Evolutionary conservation across 2,329 filamentous ascomycete genomes (phyloP), one percentile per base, ranked within the genome.

Genomic region (Trichoderma sp.): DNA sequence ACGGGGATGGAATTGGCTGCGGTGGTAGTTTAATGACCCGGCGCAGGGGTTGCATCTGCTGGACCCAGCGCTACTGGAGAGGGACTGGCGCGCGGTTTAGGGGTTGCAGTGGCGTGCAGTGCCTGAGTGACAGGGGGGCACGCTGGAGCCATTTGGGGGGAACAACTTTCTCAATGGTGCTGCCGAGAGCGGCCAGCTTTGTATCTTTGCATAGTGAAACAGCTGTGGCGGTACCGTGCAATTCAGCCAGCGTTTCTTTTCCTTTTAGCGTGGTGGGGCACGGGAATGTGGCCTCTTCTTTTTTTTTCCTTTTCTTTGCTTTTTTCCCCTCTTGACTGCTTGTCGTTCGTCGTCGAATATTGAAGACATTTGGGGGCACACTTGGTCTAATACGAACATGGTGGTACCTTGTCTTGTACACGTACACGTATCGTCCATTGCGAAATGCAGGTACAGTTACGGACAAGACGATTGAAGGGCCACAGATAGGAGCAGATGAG

Each of bases 21-120:
- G 77, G 74, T 78, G 76, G 77, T 79, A 80, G 79, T 80, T 80
- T 80, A 80, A 80, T 80, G 79, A 80, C 77, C 67, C 51, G 68
- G 53, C 57, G 64, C 71, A 72, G 71, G 71, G 71, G 71, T 64
- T 69, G 64, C 60, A 64, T 39, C 39, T 58, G 63, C 60, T 57
- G 62, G 43, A 24, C 43, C 57, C 14, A 32, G 26, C 56, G 36
- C 66, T 61, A 69, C 57, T 18, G 26, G 28, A 61, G 26, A 57
- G 58, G 47, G 39, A 60, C 66, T 69, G 66, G 66, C 66, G 66
- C 66, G 67, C 67, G 60, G 67, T 63, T 70, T 70, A 70, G 67
- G 67, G 67, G 69, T 47, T 71, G 53, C 57, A 64, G 70, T 60
- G 63, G 62, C 62, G 34, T 71, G 62, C 63, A 68, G 28, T 24